Percentiles rank a stretch among this genome's conserved stretches.
These are phyloP conservation scores for Pythium aquatile DNA, from an alignment of 352 stramenopile genomes.

Conservation along the genomic window DNA sequence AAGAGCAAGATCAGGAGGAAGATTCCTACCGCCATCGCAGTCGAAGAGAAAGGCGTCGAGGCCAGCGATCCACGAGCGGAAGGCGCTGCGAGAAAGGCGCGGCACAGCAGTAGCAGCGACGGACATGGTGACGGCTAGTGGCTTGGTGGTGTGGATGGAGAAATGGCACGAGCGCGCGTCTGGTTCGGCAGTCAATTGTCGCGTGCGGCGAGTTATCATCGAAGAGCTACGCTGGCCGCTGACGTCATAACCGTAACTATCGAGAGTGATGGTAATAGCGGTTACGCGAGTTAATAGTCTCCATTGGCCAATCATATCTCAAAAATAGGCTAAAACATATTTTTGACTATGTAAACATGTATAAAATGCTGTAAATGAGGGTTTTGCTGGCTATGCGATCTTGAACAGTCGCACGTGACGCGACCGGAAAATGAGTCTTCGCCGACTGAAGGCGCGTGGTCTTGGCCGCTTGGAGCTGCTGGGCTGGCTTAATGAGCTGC, in stretches of 20 bases:
- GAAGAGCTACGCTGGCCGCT: not conserved
- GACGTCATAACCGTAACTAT: not conserved
- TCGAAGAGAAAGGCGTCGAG: conserved; percentile 81
- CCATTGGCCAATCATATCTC: not conserved
- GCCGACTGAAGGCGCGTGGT: conserved; percentile 68
- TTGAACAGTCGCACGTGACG: conserved; percentile 1
- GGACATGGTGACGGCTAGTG: not conserved
- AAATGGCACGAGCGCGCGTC: not conserved
- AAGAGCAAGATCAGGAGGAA: no score
- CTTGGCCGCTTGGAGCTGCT: conserved; percentile 79
- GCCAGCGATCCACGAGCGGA: conserved; percentile 45
- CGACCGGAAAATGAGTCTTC: conserved; percentile 53
- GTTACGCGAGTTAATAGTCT: not conserved
- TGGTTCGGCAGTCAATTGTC: not conserved
- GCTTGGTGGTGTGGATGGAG: not conserved
- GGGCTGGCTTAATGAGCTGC: conserved; percentile 75
- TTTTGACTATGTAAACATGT: not conserved
- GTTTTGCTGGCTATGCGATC: not conserved
- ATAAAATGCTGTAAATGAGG: not conserved
- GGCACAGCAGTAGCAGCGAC: not conserved
- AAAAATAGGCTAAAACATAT: not conserved
- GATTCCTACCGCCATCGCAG: conserved; percentile 65
- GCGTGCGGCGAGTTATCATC: not conserved
- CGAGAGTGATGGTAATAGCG: not conserved
- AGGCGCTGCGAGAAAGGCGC: conserved; percentile 7